Evolutionary conservation across 2,329 filamentous ascomycete species (phyloP), one percentile per base, ranked within the genome.

Genomic region (Trichocomaceae sp.): DNA sequence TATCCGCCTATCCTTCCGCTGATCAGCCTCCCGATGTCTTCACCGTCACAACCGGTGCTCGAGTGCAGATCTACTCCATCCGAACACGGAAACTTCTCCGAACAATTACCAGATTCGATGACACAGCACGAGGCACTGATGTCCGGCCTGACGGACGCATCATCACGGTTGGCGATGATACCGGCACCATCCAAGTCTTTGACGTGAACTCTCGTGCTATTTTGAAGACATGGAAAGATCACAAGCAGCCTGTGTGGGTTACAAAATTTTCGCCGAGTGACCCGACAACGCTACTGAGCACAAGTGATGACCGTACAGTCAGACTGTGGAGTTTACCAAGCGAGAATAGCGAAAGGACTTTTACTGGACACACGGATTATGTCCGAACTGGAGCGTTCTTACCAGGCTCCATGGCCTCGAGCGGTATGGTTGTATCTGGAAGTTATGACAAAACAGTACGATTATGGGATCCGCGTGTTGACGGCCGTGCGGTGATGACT

Each of bases 371-470:
- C 71, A 80, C 83, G 54, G 93, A 99, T 72, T 99, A 99, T 69
- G 92, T 97, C 59, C 85, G 93, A 60, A 85, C 83, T 60, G 93
- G 90, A 57, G 81, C 82, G 50, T 99, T 95, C 72, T 86, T 99
- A 81, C 88, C 90, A 2, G 79, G 79, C 15, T 71, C 70, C 44
- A 67, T 71, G 62, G 84, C 86, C 67, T 79, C 76, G 55, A 81
- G 76, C 26, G 86, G 87, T 64, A 80, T 96, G 69, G 69, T 97
- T 15, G 84, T 95, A 1, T 95, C 90, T 9, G 93, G 95, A 48
- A 91, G 88, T 72, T 99, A 99, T 75, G 93, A 99, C 72, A 84
- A 89, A 59, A 96, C 91, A 0, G 92, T 97, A 50, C 85, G 88
- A 60, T 75, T 99, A 20, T 99, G 93, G 93, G 93, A 99, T 74